Evolutionary conservation across 1,284 basidiomycete genomes (phyloP), one percentile per base, ranked within the genome.

Genomic region (Ganoderma sp.): DNA sequence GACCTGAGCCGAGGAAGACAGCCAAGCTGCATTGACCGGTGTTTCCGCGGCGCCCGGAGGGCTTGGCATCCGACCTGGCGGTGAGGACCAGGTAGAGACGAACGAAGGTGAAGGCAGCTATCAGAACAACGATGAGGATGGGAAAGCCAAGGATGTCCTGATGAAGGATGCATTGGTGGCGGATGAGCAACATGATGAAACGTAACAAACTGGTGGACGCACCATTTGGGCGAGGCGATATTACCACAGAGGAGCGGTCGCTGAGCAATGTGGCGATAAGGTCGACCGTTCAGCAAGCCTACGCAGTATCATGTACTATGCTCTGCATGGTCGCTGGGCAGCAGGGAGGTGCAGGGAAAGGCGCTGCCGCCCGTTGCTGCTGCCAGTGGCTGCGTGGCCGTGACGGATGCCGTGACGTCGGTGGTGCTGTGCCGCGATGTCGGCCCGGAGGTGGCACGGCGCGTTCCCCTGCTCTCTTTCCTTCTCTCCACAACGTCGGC

Each of bases 1-100:
- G 74, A 85, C 89, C 89, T 77, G 89, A 90, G 67, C 89, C 89
- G 56, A 90, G 81, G 71, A 90, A 90, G 56, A 90, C 83, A 4
- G 87, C 88, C 15, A 90, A 77, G 67, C 81, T 84, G 68, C 86
- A 85, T 15, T 77, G 78, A 50, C 76, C 76, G 37, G 75, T 70
- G 50, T 43, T 37, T 22, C 57, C 62, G 32, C 61, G 69, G 34
- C 67, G 68, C 54, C 63, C 32, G 43, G 66, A 22, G 52, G 67
- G 62, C 62, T 69, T 69, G 65, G 64, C 57, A 52, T 28, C 9
- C 43, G 34, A 41, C 9, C 63, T 45, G 22, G 63, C 60, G 39
- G 69, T 62, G 43, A 78, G 54, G 42, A 76, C 63, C 28, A 59
- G 67, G 63, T 68, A 77, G 5, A 79, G 61, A 25, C 80, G 78